Conservation (phyloP, 2,329 filamentous ascomycete species). For the Diaporthe helianthi region DNA sequence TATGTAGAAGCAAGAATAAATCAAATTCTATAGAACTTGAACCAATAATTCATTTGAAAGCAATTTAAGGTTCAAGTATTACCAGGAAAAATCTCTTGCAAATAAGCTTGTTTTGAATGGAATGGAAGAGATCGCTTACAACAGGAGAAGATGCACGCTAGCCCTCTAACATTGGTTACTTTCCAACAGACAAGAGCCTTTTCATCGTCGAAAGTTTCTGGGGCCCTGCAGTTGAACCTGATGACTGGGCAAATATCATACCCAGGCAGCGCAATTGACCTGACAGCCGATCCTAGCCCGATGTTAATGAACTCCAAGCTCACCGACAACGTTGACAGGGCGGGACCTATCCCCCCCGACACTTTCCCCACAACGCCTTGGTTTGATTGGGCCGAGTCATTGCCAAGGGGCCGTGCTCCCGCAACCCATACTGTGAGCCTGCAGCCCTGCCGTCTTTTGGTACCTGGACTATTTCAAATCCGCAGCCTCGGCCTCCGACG, state of each 20-base stretch:
- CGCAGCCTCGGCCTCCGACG: slow-evolving; percentile 18
- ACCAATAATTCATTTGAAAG: too few species aligned
- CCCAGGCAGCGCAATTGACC: background rate
- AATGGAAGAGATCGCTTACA: background rate
- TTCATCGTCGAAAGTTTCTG: background rate
- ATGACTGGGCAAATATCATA: background rate
- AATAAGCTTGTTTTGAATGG: background rate
- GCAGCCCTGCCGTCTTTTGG: slow-evolving; percentile 23
- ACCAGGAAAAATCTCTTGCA: background rate
- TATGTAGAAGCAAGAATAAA: too few species aligned
- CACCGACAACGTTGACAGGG: slow-evolving; percentile 16
- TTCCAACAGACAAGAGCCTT: background rate
- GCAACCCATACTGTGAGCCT: slow-evolving; percentile 7
- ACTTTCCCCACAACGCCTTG: slow-evolving; percentile 10
- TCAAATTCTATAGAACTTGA: too few species aligned
- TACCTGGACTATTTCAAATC: slow-evolving; percentile 19
- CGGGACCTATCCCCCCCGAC: slow-evolving; percentile 4
- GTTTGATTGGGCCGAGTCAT: slow-evolving; percentile 20
- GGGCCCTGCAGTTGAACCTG: background rate
- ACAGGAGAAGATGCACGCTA: background rate
- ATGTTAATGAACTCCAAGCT: background rate
- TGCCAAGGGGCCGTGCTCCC: background rate
- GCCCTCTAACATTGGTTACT: background rate
- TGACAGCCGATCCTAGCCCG: background rate
- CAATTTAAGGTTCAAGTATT: background rate